These are phyloP conservation scores for Arbutus unedo DNA, from an alignment of 148 eudicot genomes.

Conservation along the genomic window DNA sequence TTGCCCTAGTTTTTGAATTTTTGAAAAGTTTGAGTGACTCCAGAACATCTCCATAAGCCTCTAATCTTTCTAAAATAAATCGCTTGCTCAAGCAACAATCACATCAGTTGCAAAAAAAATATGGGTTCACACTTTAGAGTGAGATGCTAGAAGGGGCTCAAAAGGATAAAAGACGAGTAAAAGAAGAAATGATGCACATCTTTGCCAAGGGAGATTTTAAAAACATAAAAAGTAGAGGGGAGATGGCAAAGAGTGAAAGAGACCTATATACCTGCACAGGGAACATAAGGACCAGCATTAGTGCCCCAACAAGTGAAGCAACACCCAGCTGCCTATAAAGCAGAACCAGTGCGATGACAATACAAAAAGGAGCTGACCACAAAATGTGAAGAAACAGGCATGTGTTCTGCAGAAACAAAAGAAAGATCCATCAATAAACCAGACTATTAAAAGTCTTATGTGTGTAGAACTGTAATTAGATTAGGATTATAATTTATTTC, in stretches of 20 bases:
- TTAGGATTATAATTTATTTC: too few relatives aligned
- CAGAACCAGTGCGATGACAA: conserved; percentile 68
- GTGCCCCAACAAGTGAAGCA: conserved; percentile 83
- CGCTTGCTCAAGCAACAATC: neutral
- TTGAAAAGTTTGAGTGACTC: neutral
- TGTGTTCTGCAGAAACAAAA: conserved; percentile 60
- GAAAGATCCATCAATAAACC: neutral
- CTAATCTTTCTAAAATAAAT: neutral
- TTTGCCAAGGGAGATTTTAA: neutral
- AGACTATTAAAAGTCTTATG: too few relatives aligned
- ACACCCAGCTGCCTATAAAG: conserved; percentile 78
- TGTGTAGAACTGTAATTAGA: too few relatives aligned
- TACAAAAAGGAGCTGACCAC: conserved; percentile 99
- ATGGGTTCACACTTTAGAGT: conserved; percentile 1
- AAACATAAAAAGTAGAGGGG: too few relatives aligned
- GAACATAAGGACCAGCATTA: conserved; percentile 68
- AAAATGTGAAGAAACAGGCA: conserved; percentile 81
- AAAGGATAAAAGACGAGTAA: neutral
- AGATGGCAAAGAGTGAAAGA: neutral
- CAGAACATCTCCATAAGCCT: neutral
- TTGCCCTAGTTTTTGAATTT: neutral
- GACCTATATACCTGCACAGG: conserved; percentile 66
- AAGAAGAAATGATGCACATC: neutral
- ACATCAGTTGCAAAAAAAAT: neutral
- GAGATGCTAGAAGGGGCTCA: conserved; percentile 10